Evolutionary conservation across 148 eudicot species (phyloP), one percentile per base, ranked within the genome.

Genomic region (Spergularia marina): DNA sequence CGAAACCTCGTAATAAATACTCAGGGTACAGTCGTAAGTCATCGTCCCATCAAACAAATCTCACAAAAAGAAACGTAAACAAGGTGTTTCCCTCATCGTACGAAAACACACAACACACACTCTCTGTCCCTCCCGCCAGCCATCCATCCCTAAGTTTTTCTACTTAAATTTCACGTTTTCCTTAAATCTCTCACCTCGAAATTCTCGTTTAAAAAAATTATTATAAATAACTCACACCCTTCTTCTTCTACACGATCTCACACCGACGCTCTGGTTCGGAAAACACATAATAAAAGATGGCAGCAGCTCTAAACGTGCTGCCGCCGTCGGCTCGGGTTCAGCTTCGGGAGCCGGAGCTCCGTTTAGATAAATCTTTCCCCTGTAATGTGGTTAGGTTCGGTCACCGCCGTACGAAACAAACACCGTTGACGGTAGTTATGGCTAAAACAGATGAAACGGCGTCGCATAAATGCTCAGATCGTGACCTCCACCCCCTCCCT

Each of bases 291-390:
- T 9, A 9, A 44, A 44, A 39, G 4, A 52, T 40, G 78, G 73
- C 77, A 79, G 79, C 74, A 68, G 56, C 77, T n/a, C 39, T 77
- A 10, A 60, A 73, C 58, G 5, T 53, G 44, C 74, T 68, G 58
- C 74, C 83, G 30, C 53, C 74, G 41, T 61, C 74, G 41, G 40
- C 52, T 23, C 56, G 56, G 36, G n/a, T 4, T 17, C 73, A 53
- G 18, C 14, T 70, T 53, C 60, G 40, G 41, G 60, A 70, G n/a
- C 15, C 79, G 59, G 68, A 71, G 3, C 53, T 75, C 25, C 36
- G 71, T 0, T 54, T 51, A 16, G 55, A 70, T 7, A 60, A 7
- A 15, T 10, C 40, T 9, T 21, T 30, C 0, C 23, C 34, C 5
- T 44, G 56, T 53, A 65, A 80, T 76, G 61, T 40, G 47, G 18